Conservation (phyloP, 768 basidiomycete species). For the Leccinellum rugosiceps region DNA sequence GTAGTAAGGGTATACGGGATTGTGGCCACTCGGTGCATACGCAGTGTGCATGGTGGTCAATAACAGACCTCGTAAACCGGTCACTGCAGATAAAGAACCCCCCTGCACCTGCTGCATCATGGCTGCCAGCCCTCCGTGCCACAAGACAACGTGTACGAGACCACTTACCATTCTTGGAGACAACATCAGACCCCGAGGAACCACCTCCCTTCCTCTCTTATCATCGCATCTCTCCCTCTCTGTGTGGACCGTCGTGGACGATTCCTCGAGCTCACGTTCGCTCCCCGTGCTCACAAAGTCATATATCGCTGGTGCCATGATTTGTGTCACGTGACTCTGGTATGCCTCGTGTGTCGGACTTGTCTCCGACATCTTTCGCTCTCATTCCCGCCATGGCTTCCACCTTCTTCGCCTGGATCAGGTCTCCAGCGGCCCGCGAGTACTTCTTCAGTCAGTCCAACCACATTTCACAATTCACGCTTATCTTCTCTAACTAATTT, state of each 20-base stretch:
- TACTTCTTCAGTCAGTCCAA: constrained; percentile 90
- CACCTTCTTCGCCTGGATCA: constrained; percentile 84
- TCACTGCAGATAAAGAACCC: constrained; percentile 7
- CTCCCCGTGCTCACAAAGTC: neutral
- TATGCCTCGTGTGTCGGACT: neutral
- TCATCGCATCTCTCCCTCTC: neutral
- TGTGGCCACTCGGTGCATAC: constrained; percentile 29
- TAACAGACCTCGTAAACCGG: neutral
- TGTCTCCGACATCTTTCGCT: neutral
- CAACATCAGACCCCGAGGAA: neutral
- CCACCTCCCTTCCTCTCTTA: neutral
- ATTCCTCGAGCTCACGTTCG: neutral
- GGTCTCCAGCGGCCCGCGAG: constrained; percentile 85
- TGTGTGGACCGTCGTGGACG: neutral
- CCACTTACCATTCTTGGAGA: constrained; percentile 35
- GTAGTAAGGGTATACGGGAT: constrained; percentile 44
- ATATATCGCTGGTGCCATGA: neutral
- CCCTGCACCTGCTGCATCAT: constrained; percentile 21
- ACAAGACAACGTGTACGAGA: constrained; percentile 25
- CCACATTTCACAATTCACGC: neutral
- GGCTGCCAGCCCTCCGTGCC: constrained; percentile 15
- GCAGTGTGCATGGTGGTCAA: constrained; percentile 17
- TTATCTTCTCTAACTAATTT: constrained; percentile 16
- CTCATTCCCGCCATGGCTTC: constrained; percentile 58
- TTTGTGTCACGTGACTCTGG: constrained; percentile 11